A percentile compares a stretch with the other conserved stretches of the same genome.
Evolutionary conservation across 495 filamentous ascomycete species (phyloP).

Genomic region (Neurospora cerealis): DNA sequence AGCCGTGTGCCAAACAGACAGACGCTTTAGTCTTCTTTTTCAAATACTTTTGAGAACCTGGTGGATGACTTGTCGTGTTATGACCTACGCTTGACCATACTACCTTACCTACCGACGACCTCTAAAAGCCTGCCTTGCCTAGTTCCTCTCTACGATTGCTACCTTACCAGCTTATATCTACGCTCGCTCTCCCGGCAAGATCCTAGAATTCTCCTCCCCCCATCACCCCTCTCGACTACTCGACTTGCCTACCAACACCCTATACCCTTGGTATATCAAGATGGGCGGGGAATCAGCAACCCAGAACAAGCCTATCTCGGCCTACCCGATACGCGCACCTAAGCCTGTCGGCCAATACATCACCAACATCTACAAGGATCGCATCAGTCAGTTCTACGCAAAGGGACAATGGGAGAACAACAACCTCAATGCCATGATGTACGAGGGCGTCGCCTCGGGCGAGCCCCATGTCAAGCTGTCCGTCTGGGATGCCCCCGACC

Average conservation of each 20-base stretch:
- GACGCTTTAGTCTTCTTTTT: neutral
- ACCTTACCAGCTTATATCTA: neutral
- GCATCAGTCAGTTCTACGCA: constrained; percentile 69
- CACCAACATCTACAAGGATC: constrained; percentile 73
- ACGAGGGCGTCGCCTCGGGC: constrained; percentile 62
- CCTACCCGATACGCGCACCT: constrained; percentile 38
- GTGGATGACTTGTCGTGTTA: neutral
- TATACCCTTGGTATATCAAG: constrained; percentile 7
- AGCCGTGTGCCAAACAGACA: neutral
- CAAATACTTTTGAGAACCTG: neutral
- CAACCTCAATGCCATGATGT: constrained; percentile 70
- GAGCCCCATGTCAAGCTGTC: constrained; percentile 71
- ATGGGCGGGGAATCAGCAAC: constrained; percentile 27
- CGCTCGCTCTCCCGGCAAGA: neutral
- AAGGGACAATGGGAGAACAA: constrained; percentile 71
- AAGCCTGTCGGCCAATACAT: constrained; percentile 70
- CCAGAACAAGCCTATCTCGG: constrained; percentile 19
- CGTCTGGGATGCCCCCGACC: constrained; percentile 74
- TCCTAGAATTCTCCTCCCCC: neutral
- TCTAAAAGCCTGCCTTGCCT: neutral
- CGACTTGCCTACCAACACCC: constrained; percentile 1
- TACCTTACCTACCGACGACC: neutral
- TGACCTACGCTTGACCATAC: neutral
- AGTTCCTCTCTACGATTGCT: neutral
- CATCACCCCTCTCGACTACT: neutral